Base-by-base conservation (phyloP, 768 basidiomycete species). In the Suillus americanus region DNA sequence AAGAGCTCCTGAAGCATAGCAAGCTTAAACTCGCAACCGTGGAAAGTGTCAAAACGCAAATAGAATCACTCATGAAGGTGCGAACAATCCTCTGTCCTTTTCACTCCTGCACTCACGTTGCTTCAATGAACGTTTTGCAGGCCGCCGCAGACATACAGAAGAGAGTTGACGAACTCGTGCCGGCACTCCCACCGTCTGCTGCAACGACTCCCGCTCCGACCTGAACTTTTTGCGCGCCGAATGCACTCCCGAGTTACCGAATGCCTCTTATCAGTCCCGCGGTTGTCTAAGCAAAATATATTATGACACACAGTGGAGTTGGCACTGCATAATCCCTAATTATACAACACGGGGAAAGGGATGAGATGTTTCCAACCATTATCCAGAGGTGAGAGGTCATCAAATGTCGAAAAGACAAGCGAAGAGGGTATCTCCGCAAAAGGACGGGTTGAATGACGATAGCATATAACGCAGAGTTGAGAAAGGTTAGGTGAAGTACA, bases 1-100 rank as follows among this genome's bases (percentile, higher is more conserved):
- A 95, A 60, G 89, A 91, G 12, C 82, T 95, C 57, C 80, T 94
- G 63, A 93, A 89, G 72, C 84, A 91, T 72, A 91, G 90, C 79
- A 91, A 89, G 77, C 71, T 81, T n/a, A 90, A 93, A 73, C 78
- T 84, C 35, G 73, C 83, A 48, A 89, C 87, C 23, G 84, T 92
- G 80, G 94, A 96, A 71, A 89, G 76, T 67, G 87, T 95, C 67
- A 93, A 93, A 73, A 72, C 81, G 8, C 90, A 94, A 69, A 88
- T 95, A 65, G 93, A 94, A 71, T 76, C 81, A 3, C 81, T 94
- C 37, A 83, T 90, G 75, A 93, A 91, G 86, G 92, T 89, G 61
- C 38, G 62, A 60, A 28, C 16, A 35, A 70, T 67, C 40, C 51
- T 41, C 5, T 25, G 33, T 23, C 23, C 30, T 62, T 55, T 55